Conservation (phyloP, 2,329 filamentous ascomycete species). For the Fusarium xylarioides region DNA sequence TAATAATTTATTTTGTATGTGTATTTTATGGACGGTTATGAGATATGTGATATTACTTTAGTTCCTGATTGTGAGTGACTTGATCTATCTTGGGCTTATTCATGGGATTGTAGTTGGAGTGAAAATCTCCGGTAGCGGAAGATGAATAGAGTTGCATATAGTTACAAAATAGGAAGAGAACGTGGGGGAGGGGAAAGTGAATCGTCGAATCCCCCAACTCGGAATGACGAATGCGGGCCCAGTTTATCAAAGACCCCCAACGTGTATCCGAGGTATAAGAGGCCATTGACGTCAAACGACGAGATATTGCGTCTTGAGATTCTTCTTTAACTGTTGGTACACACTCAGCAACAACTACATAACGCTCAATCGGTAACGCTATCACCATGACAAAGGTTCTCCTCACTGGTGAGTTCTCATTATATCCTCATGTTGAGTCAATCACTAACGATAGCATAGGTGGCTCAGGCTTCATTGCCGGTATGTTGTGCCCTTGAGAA, state of each 20-base stretch:
- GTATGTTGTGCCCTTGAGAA: slow-evolving; percentile 30
- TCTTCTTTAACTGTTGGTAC: background rate
- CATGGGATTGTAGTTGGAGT: background rate
- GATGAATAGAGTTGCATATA: background rate
- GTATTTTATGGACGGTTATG: slow-evolving; percentile 1
- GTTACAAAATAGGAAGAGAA: slow-evolving; percentile 14
- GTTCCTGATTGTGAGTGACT: background rate
- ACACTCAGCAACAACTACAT: background rate
- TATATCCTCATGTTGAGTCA: background rate
- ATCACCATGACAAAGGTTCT: slow-evolving; percentile 46
- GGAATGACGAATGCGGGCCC: slow-evolving; percentile 40
- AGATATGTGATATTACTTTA: background rate
- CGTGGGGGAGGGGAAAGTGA: slow-evolving; percentile 20
- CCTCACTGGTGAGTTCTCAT: slow-evolving; percentile 41
- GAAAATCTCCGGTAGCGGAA: slow-evolving; percentile 15
- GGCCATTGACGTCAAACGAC: slow-evolving; percentile 10
- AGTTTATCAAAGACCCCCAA: slow-evolving; percentile 23
- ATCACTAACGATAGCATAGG: slow-evolving; percentile 36
- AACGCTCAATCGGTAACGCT: background rate
- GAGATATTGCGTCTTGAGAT: background rate
- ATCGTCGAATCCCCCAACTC: slow-evolving; percentile 26
- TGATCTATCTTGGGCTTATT: background rate
- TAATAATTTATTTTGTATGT: slow-evolving; percentile 42
- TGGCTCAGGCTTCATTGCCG: slow-evolving; percentile 50
- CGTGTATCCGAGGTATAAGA: slow-evolving; percentile 3